Conservation (phyloP, 495 filamentous ascomycete genomes). For the Neurospora sp. region DNA sequence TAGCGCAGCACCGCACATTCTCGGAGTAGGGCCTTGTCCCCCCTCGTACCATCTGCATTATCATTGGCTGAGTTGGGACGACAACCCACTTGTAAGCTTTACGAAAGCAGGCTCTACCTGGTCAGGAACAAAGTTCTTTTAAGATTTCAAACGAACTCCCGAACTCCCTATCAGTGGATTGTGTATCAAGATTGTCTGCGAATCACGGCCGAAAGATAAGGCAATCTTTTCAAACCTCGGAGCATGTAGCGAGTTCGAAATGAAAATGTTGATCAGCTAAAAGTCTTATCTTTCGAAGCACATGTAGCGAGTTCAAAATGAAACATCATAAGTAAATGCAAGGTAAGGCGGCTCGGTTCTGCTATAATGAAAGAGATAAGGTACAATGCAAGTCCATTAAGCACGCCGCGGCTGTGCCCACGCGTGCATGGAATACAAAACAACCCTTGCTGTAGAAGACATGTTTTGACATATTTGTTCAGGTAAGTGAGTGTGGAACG, state of each 20-base stretch:
- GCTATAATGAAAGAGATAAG: neutral
- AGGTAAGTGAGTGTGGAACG: neutral
- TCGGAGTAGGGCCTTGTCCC: neutral
- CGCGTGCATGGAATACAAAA: neutral
- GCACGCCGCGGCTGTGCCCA: neutral
- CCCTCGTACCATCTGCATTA: neutral
- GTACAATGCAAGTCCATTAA: neutral
- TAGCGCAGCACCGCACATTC: neutral
- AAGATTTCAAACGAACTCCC: neutral
- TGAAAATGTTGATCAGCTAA: neutral
- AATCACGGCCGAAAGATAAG: neutral
- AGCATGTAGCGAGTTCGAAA: neutral
- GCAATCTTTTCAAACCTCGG: neutral
- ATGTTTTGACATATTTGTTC: neutral
- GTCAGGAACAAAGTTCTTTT: neutral
- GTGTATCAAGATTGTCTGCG: neutral
- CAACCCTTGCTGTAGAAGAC: neutral
- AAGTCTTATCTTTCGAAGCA: neutral
- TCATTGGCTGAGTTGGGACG: neutral
- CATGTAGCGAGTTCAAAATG: neutral
- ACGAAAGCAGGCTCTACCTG: neutral
- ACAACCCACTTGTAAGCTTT: neutral
- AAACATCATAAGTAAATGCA: neutral
- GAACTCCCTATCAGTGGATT: neutral
- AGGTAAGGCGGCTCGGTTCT: neutral